phyloP scores from a whole-genome alignment of 2,329 filamentous ascomycete species.

The Sclerotiophoma versabilis region DNA sequence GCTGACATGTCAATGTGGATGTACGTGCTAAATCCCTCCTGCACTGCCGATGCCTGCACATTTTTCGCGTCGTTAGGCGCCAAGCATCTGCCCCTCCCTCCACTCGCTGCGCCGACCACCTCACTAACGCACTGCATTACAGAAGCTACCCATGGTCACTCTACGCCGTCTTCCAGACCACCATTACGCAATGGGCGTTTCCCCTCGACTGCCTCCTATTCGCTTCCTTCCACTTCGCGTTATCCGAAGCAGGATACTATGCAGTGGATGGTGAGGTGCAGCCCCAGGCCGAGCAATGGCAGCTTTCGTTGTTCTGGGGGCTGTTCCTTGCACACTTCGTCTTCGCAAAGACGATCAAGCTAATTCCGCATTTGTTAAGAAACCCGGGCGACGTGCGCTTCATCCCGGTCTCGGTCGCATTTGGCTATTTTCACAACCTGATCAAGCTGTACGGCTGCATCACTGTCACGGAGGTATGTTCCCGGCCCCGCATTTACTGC shows the following conservation, averaged over 20 bases:
- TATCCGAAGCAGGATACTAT: conserved; percentile 44
- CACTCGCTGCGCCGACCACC: conserved; percentile 26
- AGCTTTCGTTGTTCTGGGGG: conserved; percentile 39
- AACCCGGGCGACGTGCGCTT: conserved; percentile 82
- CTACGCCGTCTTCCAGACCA: conserved; percentile 91
- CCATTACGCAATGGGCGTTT: conserved; percentile 87
- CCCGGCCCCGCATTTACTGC: conserved; percentile 34
- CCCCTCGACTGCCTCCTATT: conserved; percentile 68
- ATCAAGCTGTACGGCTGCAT: conserved; percentile 90
- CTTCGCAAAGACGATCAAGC: conserved; percentile 90
- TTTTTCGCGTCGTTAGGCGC: conserved; percentile 34
- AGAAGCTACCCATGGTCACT: conserved; percentile 93
- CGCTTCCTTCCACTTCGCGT: conserved; percentile 39
- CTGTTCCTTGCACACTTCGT: conserved; percentile 58
- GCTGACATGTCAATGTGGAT: conserved; percentile 83
- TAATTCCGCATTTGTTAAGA: conserved; percentile 83
- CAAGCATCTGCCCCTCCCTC: conserved; percentile 40
- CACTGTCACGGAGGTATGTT: conserved; percentile 63
- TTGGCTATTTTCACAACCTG: conserved; percentile 90
- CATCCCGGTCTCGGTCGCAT: conserved; percentile 83
- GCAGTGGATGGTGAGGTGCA: conserved; percentile 25
- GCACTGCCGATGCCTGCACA: conserved; percentile 32
- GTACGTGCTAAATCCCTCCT: conserved; percentile 63
- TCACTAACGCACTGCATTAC: conserved; percentile 37
- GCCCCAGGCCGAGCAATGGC: conserved; percentile 28